A percentile compares a stretch with the other conserved stretches of the same genome.
These are phyloP conservation scores for Saccharomycopsis selenospora DNA, from an alignment of 805 yeast species.

Conservation along the genomic window DNA sequence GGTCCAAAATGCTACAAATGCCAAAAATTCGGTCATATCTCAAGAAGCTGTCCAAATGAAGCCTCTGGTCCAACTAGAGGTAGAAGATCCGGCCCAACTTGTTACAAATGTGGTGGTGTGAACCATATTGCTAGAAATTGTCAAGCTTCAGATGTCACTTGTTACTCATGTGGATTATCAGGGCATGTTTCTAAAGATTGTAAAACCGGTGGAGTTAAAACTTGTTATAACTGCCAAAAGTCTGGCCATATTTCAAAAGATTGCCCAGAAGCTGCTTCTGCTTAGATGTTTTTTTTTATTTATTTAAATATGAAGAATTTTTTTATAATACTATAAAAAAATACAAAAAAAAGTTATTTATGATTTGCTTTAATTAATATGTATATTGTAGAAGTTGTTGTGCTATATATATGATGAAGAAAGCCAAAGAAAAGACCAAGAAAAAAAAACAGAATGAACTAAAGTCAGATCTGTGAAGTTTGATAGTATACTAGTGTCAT, in stretches of 20 bases:
- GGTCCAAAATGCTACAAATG: slow-evolving; percentile 66
- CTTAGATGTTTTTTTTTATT: too few species aligned
- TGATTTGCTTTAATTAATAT: too few species aligned
- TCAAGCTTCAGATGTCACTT: slow-evolving; percentile 63
- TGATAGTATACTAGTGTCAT: too few species aligned
- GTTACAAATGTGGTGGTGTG: slow-evolving; percentile 45
- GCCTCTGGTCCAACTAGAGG: slow-evolving; percentile 23
- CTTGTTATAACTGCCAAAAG: slow-evolving; percentile 69
- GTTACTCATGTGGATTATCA: slow-evolving; percentile 86
- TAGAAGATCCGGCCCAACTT: slow-evolving; percentile 25
- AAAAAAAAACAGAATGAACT: too few species aligned
- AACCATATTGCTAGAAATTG: slow-evolving; percentile 92
- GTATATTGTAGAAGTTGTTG: too few species aligned
- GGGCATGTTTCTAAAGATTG: slow-evolving; percentile 57
- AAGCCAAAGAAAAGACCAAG: too few species aligned
- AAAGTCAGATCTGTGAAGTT: too few species aligned
- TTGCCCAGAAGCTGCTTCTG: slow-evolving; percentile 38
- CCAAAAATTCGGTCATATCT: slow-evolving; percentile 71
- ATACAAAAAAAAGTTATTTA: too few species aligned
- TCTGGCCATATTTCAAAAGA: slow-evolving; percentile 86
- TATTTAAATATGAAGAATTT: too few species aligned
- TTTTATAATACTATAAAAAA: too few species aligned
- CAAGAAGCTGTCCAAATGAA: slow-evolving; percentile 68
- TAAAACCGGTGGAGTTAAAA: slow-evolving; percentile 22
- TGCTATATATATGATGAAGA: too few species aligned